Conservation (phyloP, 108 stramenopile genomes). For the Chaetoceros muelleri region DNA sequence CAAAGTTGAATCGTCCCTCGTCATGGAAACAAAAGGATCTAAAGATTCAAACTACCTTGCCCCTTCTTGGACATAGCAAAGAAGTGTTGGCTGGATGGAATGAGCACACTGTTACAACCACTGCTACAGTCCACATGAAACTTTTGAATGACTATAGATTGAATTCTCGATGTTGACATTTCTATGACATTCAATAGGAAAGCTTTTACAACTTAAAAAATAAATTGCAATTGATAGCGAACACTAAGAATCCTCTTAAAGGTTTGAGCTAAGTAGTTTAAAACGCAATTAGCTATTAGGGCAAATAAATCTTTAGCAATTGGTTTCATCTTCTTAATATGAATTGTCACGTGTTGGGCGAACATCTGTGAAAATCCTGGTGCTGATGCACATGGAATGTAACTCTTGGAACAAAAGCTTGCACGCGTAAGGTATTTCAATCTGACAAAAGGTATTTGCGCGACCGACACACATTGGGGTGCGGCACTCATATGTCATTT, state of each 20-base stretch:
- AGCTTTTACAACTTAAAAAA: too few relatives aligned
- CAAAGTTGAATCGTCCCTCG: slow-evolving; percentile 40
- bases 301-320: too few relatives aligned
- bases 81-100: not conserved
- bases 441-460: slow-evolving; percentile 76
- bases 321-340: slow-evolving; percentile 12
- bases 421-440: slow-evolving; percentile 98
- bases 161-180: too few relatives aligned
- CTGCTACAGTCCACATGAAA: not conserved
- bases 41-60: slow-evolving; percentile 64
- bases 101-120: not conserved
- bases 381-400: slow-evolving; percentile 89
- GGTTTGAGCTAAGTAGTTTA: too few relatives aligned
- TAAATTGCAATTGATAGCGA: too few relatives aligned
- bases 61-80: slow-evolving; percentile 29
- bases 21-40: slow-evolving; percentile 74
- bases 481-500: slow-evolving; percentile 93
- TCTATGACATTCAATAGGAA: too few relatives aligned
- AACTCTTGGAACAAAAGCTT: slow-evolving; percentile 98
- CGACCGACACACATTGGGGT: slow-evolving; percentile 73
- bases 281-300: too few relatives aligned
- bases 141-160: too few relatives aligned
- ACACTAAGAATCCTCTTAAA: too few relatives aligned
- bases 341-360: slow-evolving; percentile 40
- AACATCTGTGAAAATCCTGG: slow-evolving; percentile 74